These are phyloP conservation scores for Calonectria fujianensis DNA, from an alignment of 2,329 filamentous ascomycete species.

Conservation along the genomic window DNA sequence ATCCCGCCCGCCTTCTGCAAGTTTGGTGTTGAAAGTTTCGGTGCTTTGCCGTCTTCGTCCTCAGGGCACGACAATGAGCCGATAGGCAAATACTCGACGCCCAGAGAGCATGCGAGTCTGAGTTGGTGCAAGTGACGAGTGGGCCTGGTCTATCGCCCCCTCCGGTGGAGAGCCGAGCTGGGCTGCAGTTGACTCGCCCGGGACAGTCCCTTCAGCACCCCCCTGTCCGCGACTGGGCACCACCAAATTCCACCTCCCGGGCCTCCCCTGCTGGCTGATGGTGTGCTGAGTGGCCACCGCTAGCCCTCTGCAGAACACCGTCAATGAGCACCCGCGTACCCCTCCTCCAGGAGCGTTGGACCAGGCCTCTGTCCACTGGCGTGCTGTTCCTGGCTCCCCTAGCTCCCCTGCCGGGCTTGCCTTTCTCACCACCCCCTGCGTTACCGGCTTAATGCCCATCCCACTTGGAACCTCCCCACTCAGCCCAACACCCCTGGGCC, in stretches of 20 bases:
- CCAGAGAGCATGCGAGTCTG: constrained; percentile 17
- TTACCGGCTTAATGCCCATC: constrained; percentile 17
- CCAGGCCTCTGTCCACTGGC: constrained; percentile 26
- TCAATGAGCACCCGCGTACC: constrained; percentile 1
- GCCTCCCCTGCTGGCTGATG: constrained; percentile 25
- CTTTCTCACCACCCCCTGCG: constrained; percentile 40
- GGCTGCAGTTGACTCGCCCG: constrained; percentile 20
- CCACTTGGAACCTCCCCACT: constrained; percentile 18
- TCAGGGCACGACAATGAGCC: constrained; percentile 22
- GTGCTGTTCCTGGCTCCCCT: constrained; percentile 36
- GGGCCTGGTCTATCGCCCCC: constrained; percentile 8
- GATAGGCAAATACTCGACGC: constrained; percentile 1
- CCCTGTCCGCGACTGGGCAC: constrained; percentile 38
- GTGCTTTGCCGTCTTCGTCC: constrained; percentile 16
- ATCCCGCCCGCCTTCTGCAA: constrained; percentile 14
- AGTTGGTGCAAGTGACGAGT: constrained; percentile 6
- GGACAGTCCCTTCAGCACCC: constrained; percentile 42
- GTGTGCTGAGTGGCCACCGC: constrained; percentile 18
- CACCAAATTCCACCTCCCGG: constrained; percentile 30
- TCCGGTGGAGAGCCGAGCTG: background rate
- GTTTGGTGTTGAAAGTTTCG: constrained; percentile 24
- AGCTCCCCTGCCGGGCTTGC: constrained; percentile 25
- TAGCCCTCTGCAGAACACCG: constrained; percentile 33
- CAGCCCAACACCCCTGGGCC: constrained; percentile 10
- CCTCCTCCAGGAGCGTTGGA: constrained; percentile 22